Percentiles rank a stretch among this genome's conserved stretches.
Conservation (phyloP, 768 basidiomycete species). For the Daedaleopsis nitida region DNA sequence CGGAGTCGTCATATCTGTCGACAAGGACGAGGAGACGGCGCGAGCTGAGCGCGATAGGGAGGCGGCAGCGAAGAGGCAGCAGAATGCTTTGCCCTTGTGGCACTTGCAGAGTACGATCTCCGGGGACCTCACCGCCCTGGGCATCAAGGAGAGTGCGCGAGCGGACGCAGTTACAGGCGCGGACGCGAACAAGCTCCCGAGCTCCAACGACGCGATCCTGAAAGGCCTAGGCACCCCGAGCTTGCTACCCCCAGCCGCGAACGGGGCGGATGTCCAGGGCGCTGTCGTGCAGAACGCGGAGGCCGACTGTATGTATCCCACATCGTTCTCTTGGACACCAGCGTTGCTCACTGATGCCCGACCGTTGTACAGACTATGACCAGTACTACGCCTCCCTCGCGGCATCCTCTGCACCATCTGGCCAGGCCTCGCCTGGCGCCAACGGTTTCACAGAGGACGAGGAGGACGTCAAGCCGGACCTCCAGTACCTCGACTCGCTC, state of each 20-base stretch:
- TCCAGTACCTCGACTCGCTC: conserved; percentile 67
- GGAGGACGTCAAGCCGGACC: conserved; percentile 65
- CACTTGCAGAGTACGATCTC: conserved; percentile 95
- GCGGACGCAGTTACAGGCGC: conserved; percentile 36
- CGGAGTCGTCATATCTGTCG: conserved; percentile 84
- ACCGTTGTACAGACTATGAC: conserved; percentile 59
- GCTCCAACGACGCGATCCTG: conserved; percentile 72
- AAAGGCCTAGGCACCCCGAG: conserved; percentile 63
- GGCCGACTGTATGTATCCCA: conserved; percentile 58
- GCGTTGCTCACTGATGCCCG: background rate
- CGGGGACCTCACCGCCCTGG: conserved; percentile 86
- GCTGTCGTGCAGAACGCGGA: conserved; percentile 48
- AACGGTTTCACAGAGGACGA: conserved; percentile 63
- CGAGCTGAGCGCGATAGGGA: conserved; percentile 76
- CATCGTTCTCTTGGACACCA: background rate
- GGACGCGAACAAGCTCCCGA: conserved; percentile 32
- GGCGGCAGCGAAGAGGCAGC: conserved; percentile 82
- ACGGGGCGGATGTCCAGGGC: conserved; percentile 45
- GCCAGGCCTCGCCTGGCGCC: conserved; percentile 62
- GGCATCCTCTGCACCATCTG: conserved; percentile 59
- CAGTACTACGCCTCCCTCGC: conserved; percentile 82
- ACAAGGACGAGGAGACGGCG: conserved; percentile 81
- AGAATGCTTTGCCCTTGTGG: conserved; percentile 94
- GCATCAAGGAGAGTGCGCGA: conserved; percentile 71
- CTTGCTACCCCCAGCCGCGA: conserved; percentile 31